phyloP scores from a whole-genome alignment of 139 green algal genomes.

The Chlamydomonas schloesseri region DNA sequence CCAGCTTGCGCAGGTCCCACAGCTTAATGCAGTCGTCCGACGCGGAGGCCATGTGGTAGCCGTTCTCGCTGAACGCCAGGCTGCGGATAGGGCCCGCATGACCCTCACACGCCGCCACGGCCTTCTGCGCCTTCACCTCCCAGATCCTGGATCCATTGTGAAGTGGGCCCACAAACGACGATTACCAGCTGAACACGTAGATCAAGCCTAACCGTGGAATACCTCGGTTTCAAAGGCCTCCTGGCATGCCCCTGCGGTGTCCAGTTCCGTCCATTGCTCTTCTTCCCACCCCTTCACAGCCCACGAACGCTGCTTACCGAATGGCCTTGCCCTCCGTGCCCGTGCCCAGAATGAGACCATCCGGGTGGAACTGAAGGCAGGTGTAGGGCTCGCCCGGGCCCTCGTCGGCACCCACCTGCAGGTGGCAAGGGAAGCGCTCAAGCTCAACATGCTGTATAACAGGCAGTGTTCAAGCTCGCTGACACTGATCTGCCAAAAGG shows the following conservation, averaged over 20 bases:
- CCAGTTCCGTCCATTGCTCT: no score
- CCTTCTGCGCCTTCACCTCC: conserved; percentile 90
- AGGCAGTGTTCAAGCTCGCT: no score
- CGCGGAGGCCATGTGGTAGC: conserved; percentile 90
- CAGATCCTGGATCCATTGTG: conserved; percentile 85
- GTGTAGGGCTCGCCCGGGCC: conserved; percentile 53
- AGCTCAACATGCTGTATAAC: background rate
- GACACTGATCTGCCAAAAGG: no score
- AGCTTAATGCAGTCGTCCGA: conserved; percentile 91
- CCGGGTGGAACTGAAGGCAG: conserved; percentile 80
- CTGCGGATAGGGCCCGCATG: conserved; percentile 73
- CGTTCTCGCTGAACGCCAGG: conserved; percentile 94
- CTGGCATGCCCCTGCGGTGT: no score
- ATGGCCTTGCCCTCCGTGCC: conserved; percentile 66
- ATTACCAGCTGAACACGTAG: background rate
- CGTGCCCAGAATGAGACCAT: conserved; percentile 91
- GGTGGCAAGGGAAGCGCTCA: background rate
- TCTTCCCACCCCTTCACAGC: no score
- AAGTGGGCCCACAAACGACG: conserved; percentile 57
- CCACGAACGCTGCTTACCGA: background rate
- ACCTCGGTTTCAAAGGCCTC: no score
- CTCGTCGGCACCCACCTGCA: conserved; percentile 27
- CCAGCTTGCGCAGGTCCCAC: conserved; percentile 98
- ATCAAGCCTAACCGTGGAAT: no score
- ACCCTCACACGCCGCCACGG: conserved; percentile 83